Conservation (phyloP, 129 eudicot genomes). For the Oenanthe sinensis region DNA sequence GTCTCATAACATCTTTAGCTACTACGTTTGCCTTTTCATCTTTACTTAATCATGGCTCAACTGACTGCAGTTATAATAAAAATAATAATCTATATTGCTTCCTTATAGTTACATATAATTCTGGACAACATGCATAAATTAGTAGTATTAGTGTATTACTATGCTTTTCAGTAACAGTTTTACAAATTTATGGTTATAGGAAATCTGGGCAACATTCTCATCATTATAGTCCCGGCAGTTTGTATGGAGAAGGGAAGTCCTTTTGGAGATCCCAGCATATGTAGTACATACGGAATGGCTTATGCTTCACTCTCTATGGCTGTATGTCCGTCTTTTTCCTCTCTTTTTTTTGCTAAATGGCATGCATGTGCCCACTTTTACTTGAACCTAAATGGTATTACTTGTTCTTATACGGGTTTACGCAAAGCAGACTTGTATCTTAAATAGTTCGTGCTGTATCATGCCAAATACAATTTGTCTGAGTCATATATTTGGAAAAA, state of each 20-base stretch:
- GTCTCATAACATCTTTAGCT: background rate
- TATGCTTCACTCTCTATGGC: slow-evolving; percentile 94
- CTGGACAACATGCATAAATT: background rate
- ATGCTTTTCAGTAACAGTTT: background rate
- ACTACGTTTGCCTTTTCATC: background rate
- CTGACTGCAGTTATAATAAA: background rate
- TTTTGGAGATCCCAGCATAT: slow-evolving; percentile 64
- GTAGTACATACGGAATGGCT: slow-evolving; percentile 48
- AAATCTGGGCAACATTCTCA: slow-evolving; percentile 69
- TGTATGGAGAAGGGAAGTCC: slow-evolving; percentile 83
- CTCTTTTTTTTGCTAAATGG: background rate
- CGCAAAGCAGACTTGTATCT: background rate
- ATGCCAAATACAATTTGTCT: background rate
- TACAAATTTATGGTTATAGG: slow-evolving; percentile 27
- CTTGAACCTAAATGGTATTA: background rate
- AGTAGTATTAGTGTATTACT: background rate
- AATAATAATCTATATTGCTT: background rate
- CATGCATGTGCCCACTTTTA: background rate
- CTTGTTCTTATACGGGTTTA: background rate
- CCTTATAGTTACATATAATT: background rate
- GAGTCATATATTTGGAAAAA: background rate
- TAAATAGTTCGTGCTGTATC: background rate
- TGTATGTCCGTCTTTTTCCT: slow-evolving; percentile 27
- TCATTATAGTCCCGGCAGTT: slow-evolving; percentile 80
- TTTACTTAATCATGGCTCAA: background rate